Conservation (phyloP, 257 asterid species). For the Ehretia macrophylla region DNA sequence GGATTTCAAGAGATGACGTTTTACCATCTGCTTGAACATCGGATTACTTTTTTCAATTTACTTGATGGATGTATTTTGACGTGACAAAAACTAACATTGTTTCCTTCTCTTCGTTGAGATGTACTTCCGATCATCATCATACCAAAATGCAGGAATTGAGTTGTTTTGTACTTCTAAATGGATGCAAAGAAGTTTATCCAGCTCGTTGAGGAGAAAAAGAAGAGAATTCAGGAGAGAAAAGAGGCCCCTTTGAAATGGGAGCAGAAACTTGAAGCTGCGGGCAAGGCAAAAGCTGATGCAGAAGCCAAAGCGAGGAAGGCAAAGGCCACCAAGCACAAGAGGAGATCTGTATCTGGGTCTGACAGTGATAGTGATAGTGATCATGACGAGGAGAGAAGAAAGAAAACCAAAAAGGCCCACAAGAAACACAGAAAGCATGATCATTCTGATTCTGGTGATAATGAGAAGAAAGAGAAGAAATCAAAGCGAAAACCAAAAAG, state of each 20-base stretch:
- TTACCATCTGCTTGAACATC: background rate
- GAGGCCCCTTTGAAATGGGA: slow-evolving; percentile 97
- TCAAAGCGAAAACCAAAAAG: slow-evolving; percentile 54
- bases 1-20: background rate
- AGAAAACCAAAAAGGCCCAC: slow-evolving; percentile 43
- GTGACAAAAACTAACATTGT: slow-evolving; percentile 66
- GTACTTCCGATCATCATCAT: slow-evolving; percentile 93
- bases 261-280: slow-evolving; percentile 94
- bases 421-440: slow-evolving; percentile 55
- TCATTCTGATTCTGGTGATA: slow-evolving; percentile 49
- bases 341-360: slow-evolving; percentile 47
- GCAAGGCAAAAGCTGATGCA: slow-evolving; percentile 63
- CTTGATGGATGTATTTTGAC: slow-evolving; percentile 30
- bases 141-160: slow-evolving; percentile 92
- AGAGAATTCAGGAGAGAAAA: slow-evolving; percentile 73
- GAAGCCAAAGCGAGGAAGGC: slow-evolving; percentile 61
- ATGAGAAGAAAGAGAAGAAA: slow-evolving; percentile 54
- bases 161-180: slow-evolving; percentile 62
- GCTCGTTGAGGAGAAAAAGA: slow-evolving; percentile 95
- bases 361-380: slow-evolving; percentile 44
- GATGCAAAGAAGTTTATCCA: slow-evolving; percentile 93
- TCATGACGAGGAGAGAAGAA: slow-evolving; percentile 35
- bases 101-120: slow-evolving; percentile 98
- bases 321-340: slow-evolving; percentile 56
- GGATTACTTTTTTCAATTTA: background rate